Conservation (phyloP, 176 grass and related monocot species). For the Phoenix roebelenii region DNA sequence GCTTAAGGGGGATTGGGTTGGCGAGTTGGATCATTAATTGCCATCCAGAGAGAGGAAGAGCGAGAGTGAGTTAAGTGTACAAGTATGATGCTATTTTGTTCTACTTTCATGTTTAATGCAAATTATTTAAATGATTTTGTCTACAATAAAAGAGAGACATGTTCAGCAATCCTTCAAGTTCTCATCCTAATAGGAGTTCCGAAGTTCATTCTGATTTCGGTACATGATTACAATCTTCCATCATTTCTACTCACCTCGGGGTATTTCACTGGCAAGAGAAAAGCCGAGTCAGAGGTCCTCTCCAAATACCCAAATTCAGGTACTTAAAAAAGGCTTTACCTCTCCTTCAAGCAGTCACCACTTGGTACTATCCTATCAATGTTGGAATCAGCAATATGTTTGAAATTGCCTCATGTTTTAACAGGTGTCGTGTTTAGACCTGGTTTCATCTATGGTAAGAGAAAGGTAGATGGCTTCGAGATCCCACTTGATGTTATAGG, state of each 20-base stretch:
- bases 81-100: too few species aligned
- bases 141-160: not conserved
- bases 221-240: slow-evolving; percentile 95
- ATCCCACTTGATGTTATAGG: slow-evolving; percentile 64
- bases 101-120: too few species aligned
- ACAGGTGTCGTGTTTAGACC: slow-evolving; percentile 77
- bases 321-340: slow-evolving; percentile 10
- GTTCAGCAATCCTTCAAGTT: not conserved
- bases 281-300: slow-evolving; percentile 90
- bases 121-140: too few species aligned
- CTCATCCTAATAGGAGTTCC: slow-evolving; percentile 36
- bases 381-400: too few species aligned
- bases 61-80: too few species aligned
- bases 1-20: too few species aligned
- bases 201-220: slow-evolving; percentile 89
- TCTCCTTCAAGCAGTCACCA: too few species aligned
- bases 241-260: slow-evolving; percentile 63
- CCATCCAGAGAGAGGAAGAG: too few species aligned
- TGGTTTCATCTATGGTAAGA: slow-evolving; percentile 92
- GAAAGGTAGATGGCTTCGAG: slow-evolving; percentile 79
- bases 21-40: too few species aligned
- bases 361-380: too few species aligned
- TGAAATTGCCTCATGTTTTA: not conserved
- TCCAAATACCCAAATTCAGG: slow-evolving; percentile 89
- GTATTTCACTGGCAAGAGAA: slow-evolving; percentile 89